These are phyloP conservation scores for Schizochytrium sp. DNA, from an alignment of 108 stramenopile genomes.

Conservation along the genomic window DNA sequence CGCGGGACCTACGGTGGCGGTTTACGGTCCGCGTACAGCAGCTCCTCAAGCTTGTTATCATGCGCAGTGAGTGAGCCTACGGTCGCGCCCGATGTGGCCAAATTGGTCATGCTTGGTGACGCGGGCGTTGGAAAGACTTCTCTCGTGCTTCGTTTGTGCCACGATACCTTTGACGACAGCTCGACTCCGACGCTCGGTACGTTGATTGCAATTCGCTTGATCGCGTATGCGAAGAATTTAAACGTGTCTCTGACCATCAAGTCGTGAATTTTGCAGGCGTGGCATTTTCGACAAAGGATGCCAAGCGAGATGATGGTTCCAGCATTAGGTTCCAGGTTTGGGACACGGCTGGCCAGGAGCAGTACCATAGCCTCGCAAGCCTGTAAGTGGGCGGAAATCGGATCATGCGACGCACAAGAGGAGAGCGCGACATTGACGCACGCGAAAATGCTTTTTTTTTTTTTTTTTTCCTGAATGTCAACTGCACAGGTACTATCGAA, in stretches of 20 bases:
- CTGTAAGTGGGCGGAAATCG: background rate
- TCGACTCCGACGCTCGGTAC: background rate
- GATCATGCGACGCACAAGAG: too few relatives aligned
- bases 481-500: constrained; percentile 33
- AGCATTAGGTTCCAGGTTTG: constrained; percentile 36
- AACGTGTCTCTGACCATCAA: background rate
- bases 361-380: constrained; percentile 31
- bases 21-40: background rate
- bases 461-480: background rate
- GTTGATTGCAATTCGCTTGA: background rate
- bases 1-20: background rate
- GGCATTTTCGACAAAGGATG: constrained; percentile 8
- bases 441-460: background rate
- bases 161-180: background rate
- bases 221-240: too few relatives aligned
- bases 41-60: background rate
- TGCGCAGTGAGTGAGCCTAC: too few relatives aligned
- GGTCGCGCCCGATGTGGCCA: background rate
- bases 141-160: constrained; percentile 21
- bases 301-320: background rate
- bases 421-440: too few relatives aligned
- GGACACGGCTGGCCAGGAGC: constrained; percentile 44
- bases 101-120: constrained; percentile 33
- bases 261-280: background rate
- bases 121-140: constrained; percentile 32